Conservation (phyloP, 352 stramenopile genomes). For the Pythium folliculosum region DNA sequence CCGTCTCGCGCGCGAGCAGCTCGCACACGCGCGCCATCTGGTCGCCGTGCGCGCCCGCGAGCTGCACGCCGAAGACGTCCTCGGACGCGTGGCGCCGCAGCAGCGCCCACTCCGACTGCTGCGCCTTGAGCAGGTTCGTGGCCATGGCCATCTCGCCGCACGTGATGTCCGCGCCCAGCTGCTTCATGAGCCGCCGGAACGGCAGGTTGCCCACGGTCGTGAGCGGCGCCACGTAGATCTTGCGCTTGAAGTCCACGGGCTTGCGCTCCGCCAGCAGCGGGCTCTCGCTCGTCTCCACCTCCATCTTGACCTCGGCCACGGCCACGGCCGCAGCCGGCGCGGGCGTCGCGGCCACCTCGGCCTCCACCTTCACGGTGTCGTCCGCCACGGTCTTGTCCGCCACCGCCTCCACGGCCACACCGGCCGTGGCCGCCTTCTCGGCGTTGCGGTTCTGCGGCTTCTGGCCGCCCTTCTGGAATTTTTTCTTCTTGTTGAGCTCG, state of each 20-base stretch:
- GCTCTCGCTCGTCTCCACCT: constrained; percentile 35
- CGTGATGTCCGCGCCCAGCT: constrained; percentile 98
- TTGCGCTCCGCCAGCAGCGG: constrained; percentile 67
- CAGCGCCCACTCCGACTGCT: constrained; percentile 96
- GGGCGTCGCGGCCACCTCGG: not conserved
- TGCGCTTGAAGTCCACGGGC: constrained; percentile 96
- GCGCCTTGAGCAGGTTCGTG: constrained; percentile 94
- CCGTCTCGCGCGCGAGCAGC: constrained; percentile 91
- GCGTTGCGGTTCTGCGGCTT: constrained; percentile 37
- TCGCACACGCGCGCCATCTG: constrained; percentile 94
- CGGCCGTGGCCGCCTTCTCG: constrained; percentile 17
- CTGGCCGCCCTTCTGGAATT: constrained; percentile 49
- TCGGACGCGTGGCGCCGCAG: constrained; percentile 96
- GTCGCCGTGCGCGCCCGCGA: constrained; percentile 92
- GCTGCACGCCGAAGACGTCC: constrained; percentile 98
- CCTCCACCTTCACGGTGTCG: not conserved
- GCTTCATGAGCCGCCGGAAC: constrained; percentile 97
- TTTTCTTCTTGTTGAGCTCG: constrained; percentile 68
- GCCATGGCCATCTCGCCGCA: constrained; percentile 98
- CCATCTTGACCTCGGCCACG: not conserved
- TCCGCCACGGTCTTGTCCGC: constrained; percentile 1
- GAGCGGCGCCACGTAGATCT: constrained; percentile 98
- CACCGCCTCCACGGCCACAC: not conserved
- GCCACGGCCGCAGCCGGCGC: not conserved
- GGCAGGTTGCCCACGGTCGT: constrained; percentile 99